Evolutionary conservation across 176 grass and related monocot genomes (phyloP).

Genomic region (Paspalum notatum): DNA sequence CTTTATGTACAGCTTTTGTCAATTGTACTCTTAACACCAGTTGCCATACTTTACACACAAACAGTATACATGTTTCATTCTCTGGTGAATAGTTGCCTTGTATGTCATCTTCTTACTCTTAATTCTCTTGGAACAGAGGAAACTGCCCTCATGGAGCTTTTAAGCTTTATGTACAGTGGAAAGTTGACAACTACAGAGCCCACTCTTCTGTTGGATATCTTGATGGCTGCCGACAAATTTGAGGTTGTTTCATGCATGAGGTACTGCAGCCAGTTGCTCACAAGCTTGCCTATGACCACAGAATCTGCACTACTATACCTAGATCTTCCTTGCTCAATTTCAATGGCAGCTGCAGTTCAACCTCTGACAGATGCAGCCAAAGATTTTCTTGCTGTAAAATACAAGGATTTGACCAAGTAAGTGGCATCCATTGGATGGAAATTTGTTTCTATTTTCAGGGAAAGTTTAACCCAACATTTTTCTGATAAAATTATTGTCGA

Average conservation of each 20-base stretch:
- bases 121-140: constrained; percentile 77
- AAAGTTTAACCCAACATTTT: background rate
- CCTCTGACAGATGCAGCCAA: constrained; percentile 64
- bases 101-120: background rate
- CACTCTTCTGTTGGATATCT: constrained; percentile 68
- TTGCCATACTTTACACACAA: background rate
- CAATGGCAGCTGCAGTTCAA: constrained; percentile 66
- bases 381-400: constrained; percentile 65
- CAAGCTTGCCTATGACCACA: constrained; percentile 75
- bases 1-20: background rate
- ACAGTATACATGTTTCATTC: background rate
- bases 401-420: constrained; percentile 72
- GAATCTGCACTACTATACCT: constrained; percentile 89
- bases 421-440: constrained; percentile 22
- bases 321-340: constrained; percentile 80
- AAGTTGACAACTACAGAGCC: constrained; percentile 73
- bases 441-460: background rate
- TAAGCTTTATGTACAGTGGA: constrained; percentile 89
- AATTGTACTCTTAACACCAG: background rate
- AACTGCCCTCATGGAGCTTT: constrained; percentile 79
- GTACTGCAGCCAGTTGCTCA: constrained; percentile 83
- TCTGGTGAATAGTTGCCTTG: background rate
- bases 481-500: background rate
- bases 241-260: constrained; percentile 97
- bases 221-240: constrained; percentile 94